These are phyloP conservation scores for Akanthomyces lecanii DNA, from an alignment of 2,329 filamentous ascomycete genomes.

Conservation along the genomic window DNA sequence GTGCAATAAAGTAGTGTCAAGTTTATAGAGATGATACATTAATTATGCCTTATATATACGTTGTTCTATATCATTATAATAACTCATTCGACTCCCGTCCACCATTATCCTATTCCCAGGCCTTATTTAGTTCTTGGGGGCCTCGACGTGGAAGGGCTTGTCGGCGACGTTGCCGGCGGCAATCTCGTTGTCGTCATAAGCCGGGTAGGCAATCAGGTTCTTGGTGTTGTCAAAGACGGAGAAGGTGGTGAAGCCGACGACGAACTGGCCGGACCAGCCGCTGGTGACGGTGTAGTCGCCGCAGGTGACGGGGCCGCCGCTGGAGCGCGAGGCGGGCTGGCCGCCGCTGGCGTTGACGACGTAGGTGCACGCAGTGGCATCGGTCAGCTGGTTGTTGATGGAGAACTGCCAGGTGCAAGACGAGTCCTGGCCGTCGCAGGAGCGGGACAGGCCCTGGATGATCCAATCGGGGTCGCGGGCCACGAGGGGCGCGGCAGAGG, in stretches of 20 bases:
- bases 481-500: constrained; percentile 40
- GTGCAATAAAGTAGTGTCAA: too few species aligned
- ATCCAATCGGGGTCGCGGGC: constrained; percentile 38
- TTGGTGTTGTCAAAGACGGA: constrained; percentile 42
- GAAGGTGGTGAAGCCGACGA: constrained; percentile 50
- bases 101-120: neutral
- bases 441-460: constrained; percentile 37
- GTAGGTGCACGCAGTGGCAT: constrained; percentile 35
- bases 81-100: too few species aligned
- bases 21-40: neutral
- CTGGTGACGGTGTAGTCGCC: constrained; percentile 48
- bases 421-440: constrained; percentile 36
- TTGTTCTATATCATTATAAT: constrained; percentile 24
- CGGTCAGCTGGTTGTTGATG: constrained; percentile 35
- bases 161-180: constrained; percentile 32
- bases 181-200: constrained; percentile 51
- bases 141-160: constrained; percentile 9
- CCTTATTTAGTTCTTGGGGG: neutral
- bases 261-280: constrained; percentile 55
- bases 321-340: constrained; percentile 32
- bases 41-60: neutral
- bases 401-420: constrained; percentile 42
- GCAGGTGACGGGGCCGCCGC: constrained; percentile 40
- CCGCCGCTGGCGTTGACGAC: constrained; percentile 36
- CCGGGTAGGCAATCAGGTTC: constrained; percentile 46